These are phyloP conservation scores for Globisporangium spiculum DNA, from an alignment of 352 stramenopile genomes.

Conservation along the genomic window DNA sequence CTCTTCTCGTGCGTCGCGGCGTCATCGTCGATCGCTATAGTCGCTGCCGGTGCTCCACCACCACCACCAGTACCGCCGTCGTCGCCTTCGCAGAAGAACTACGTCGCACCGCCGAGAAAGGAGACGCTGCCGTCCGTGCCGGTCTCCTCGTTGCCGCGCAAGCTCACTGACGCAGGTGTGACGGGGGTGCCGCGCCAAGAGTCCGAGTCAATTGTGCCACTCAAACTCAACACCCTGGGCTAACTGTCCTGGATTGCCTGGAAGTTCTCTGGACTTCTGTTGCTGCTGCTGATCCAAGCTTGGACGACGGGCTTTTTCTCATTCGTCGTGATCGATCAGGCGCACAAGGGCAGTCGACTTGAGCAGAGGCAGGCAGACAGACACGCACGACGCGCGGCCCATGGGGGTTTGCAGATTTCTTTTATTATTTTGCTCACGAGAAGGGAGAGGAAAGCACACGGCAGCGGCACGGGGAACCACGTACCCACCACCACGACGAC, in stretches of 20 bases:
- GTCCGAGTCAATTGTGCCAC: slow-evolving; percentile 7
- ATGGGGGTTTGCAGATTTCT: neutral
- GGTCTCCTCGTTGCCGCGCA: slow-evolving; percentile 21
- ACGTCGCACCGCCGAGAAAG: slow-evolving; percentile 4
- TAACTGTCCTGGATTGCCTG: neutral
- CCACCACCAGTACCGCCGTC: neutral
- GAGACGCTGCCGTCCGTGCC: slow-evolving; percentile 20
- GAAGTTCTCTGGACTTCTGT: neutral
- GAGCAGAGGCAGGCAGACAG: neutral
- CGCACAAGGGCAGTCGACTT: neutral
- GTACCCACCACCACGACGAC: neutral
- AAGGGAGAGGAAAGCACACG: neutral
- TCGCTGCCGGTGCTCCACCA: neutral
- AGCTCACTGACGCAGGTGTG: slow-evolving; percentile 5
- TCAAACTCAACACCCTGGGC: slow-evolving; percentile 9
- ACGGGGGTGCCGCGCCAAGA: neutral
- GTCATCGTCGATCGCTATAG: neutral
- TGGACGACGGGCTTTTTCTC: neutral
- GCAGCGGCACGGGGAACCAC: neutral
- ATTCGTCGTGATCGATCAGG: neutral
- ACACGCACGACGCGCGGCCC: neutral
- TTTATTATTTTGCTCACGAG: slow-evolving; percentile 9
- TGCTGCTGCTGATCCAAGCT: neutral
- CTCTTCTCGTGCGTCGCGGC: slow-evolving; percentile 21
- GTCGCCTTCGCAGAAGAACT: slow-evolving; percentile 7